Base-by-base conservation (phyloP, 805 yeast species). In the Tetrapisispora arboricola region DNA sequence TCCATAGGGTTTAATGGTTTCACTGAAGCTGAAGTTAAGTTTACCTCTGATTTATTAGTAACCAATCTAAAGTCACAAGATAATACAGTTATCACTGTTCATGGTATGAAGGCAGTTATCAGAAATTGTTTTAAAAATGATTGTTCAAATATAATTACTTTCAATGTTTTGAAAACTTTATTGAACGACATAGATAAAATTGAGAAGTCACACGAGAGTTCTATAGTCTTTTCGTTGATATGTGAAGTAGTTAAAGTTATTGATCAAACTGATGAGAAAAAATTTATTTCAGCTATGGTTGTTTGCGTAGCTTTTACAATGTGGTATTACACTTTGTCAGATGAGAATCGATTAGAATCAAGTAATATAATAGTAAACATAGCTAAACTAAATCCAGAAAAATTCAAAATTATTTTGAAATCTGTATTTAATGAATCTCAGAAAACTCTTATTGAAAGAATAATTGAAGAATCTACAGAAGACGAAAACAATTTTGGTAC, bases 61-160 rank as follows among this genome's bases (percentile, higher is more conserved):
- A 51, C 49, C 4, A 66, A 69, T 13, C 49, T 77, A 8, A 37
- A 49, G 0, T 53, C 63, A 5, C 54, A 62, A 3, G 66, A 60
- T n/a, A 54, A 60, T 8, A 49, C 67, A 8, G 56, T 66, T 0
- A 61, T 75, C 9, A 65, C 74, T 0, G 64, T 78, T 11, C 87
- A 80, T 47, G 79, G 92, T 13, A 65, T 81, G 38, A 79, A 71
- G 49, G 67, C 79, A 0, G 61, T 84, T 32, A 65, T 81, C 31
- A 41, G 56, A 3, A 56, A 53, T 6, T 16, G 38, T 15, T 24
- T 30, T 4, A 48, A 49, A 0, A 43, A 53, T 2, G 47, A 50
- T 4, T 57, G 66, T 4, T 63, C 70, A 7, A 58, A 64, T 4
- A 41, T 49, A 4, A 55, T 73, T 1, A 61, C 78, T 29, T 67